Evolutionary conservation across 495 filamentous ascomycete genomes (phyloP).

Genomic region (Aspergillus sparsus): DNA sequence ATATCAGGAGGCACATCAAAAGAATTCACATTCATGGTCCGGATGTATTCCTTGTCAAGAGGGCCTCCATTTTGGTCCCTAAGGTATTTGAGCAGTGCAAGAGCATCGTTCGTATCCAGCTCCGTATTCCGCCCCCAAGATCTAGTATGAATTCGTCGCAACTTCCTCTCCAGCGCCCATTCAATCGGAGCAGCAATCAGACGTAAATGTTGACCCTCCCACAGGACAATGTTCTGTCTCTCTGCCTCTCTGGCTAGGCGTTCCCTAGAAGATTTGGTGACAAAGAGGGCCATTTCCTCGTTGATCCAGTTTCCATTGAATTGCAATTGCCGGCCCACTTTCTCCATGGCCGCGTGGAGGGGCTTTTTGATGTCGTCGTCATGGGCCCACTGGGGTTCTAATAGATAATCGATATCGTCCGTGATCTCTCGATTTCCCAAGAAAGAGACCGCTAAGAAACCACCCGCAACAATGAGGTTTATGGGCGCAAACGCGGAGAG

Average conservation of each 20-base stretch:
- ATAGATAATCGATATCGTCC: constrained; percentile 34
- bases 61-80: constrained; percentile 25
- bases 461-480: constrained; percentile 30
- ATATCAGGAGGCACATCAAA: constrained; percentile 31
- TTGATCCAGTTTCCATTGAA: constrained; percentile 34
- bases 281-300: constrained; percentile 34
- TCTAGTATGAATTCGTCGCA: constrained; percentile 31
- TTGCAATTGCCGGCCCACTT: constrained; percentile 19
- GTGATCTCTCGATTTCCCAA: constrained; percentile 35
- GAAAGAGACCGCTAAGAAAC: constrained; percentile 32
- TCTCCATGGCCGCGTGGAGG: constrained; percentile 22
- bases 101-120: constrained; percentile 31
- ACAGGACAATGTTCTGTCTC: constrained; percentile 34
- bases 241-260: constrained; percentile 27
- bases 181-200: constrained; percentile 35
- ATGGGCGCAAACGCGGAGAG: constrained; percentile 38
- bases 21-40: constrained; percentile 30
- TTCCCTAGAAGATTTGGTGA: constrained; percentile 24
- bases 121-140: constrained; percentile 22
- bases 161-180: constrained; percentile 38
- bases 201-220: constrained; percentile 25
- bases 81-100: constrained; percentile 31
- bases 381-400: constrained; percentile 30
- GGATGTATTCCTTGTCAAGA: constrained; percentile 28
- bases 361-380: constrained; percentile 32